Evolutionary conservation across 768 basidiomycete genomes (phyloP), one percentile per base, ranked within the genome.

Genomic region (Chiua virens): DNA sequence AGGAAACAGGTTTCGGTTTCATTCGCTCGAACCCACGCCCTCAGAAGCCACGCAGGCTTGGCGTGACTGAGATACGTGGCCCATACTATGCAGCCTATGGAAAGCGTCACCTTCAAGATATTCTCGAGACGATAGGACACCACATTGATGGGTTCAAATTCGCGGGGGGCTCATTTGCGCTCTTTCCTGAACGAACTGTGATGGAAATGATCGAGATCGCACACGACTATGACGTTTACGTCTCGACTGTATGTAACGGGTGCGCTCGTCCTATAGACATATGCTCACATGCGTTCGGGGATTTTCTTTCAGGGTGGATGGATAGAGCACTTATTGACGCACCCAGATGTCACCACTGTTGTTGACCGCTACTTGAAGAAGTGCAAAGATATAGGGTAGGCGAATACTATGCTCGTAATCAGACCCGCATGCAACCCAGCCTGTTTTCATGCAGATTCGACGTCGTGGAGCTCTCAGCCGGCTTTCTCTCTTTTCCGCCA

Each of bases 81-180:
- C 73, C 75, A 1, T 78, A 76, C 53, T 76, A 75, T 48, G 59
- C 69, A n/a, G 69, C 71, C 0, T 74, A 75, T 22, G 73, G 73
- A 13, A 61, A 67, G 49, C 72, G 71, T 3, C 73, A 76, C 53
- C 63, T 75, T 17, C 64, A 75, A 36, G 74, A 77, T 41, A 55
- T 75, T 2, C 68, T 75, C 4, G 62, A 63, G 42, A 71, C 75
- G 49, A 74, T 75, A 72, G 70, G 73, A 8, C 67, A 70, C 40
- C 74, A 69, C 53, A 73, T 75, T 21, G 77, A 79, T 49, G 72
- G 75, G 0, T 60, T 78, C 44, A 77, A 78, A 57, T 76, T 76
- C 46, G 75, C 74, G 2, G 74, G 74, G 6, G 75, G 76, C 13
- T 27, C 15, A 21, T 47, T 47, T 53, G 68, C 70, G 37, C 65